Base-by-base conservation (phyloP, 139 green algal genomes). In the Asterochloris sp. region DNA sequence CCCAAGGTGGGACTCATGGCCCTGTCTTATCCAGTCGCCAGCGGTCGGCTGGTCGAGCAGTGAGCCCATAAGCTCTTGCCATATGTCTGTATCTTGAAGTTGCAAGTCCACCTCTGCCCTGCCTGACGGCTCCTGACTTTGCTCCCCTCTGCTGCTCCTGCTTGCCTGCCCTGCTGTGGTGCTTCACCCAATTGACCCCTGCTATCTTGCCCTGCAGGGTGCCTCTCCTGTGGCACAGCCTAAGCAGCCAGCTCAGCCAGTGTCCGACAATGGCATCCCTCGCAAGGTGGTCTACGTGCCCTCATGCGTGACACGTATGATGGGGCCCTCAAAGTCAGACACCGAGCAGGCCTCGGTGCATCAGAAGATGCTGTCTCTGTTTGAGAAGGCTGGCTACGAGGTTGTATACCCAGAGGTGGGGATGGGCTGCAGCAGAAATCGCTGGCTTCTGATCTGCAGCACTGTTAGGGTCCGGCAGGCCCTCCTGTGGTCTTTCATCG, bases 221-320 rank as follows among this genome's bases (percentile, higher is more conserved):
- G 89, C 89, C 0, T 76, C 87, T 54, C 38, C 38, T 54, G 38
- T 54, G 38, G 38, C 38, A 54, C 38, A 54, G 38, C 85, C 85
- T 10, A 54, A 82, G 69, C 73, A 79, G 38, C 29, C 38, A 54
- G 38, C 38, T 54, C 38, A 54, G 38, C 38, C 38, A 10, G 38
- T 54, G 38, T 54, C 73, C 11, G 73, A 69, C 28, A 78, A 85
- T 74, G 78, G 84, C 64, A 82, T 88, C 73, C 80, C 83, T 13
- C 83, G 89, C 69, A 86, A 90, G 86, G 96, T 98, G 74, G 95
- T 99, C 64, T 99, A 99, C 89, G 78, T 96, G 63, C 95, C 95
- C 24, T 85, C 90, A 29, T 99, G 96, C 84, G 95, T 98, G 54
- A 98, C 96, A 11, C 90, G 96, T 83, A 98, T 97, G 91, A 98